Evolutionary conservation across 2,329 filamentous ascomycete species (phyloP), one percentile per base, ranked within the genome.

Genomic region (Fusarium lateritium): DNA sequence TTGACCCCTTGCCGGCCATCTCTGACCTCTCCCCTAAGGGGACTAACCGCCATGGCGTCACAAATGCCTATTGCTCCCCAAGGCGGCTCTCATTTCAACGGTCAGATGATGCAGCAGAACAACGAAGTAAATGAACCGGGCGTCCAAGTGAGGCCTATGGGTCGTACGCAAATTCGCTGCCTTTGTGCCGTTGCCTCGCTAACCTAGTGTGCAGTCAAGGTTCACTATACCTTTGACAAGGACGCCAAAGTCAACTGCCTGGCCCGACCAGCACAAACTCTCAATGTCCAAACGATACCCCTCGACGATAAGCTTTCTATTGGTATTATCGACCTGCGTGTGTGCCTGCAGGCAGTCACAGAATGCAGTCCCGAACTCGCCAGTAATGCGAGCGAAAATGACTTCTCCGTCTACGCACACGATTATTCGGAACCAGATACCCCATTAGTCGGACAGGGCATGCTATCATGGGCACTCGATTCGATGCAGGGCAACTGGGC

Each of bases 341-440:
- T 91, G 66, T 98, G 96, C 79, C 88, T 98, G 45, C 90, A 95
- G 78, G 93, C 94, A 58, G 91, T 99, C 62, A 83, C 84, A 24
- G 83, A 88, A 58, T 88, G 86, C 82, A 98, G 96, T 77, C 96
- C 96, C 38, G 96, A 99, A 81, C 86, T 99, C 45, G 73, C 75
- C 10, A 88, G 76, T 84, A 91, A 83, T 77, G 91, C 81, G 82
- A 82, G 88, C 79, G 94, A 99, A 81, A 82, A 88, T 79, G 94
- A 99, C 81, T 99, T 96, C 81, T 96, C 94, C n/a, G 90, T 99
- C 58, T 99, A 99, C 80, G 94, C 95, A 31, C 93, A 94, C 82
- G 96, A 99, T 79, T 98, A 95, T 79, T 98, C 96, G 14, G 96
- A 99, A 81, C 92, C 93, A 69, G 94, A 98, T 76, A 93, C 91